Evolutionary conservation across 768 basidiomycete genomes (phyloP).

Genomic region (Auriscalpium vulgare): DNA sequence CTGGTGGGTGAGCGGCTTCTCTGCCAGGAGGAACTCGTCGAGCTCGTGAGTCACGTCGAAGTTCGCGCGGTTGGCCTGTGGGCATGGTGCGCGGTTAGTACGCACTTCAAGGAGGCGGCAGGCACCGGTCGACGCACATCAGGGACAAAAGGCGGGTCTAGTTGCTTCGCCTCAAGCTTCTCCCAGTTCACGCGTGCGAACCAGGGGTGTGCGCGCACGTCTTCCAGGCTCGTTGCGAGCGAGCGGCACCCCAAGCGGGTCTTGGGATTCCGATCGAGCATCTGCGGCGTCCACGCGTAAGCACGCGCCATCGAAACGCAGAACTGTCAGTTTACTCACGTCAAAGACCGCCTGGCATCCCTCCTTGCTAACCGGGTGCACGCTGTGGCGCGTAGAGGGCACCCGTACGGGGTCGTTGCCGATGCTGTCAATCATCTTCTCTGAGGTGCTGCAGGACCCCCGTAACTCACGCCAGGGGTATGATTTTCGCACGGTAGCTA

Average conservation of each 20-base stretch:
- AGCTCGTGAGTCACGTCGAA: conserved; percentile 97
- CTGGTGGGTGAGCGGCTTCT: conserved; percentile 93
- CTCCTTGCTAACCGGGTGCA: conserved; percentile 49
- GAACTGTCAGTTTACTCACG: conserved; percentile 36
- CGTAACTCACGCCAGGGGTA: too few relatives aligned
- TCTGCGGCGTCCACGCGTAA: conserved; percentile 32
- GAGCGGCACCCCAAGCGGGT: conserved; percentile 76
- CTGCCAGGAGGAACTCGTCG: conserved; percentile 94
- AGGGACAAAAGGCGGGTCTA: conserved; percentile 80
- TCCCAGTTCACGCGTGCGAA: conserved; percentile 79
- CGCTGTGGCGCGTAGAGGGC: conserved; percentile 38
- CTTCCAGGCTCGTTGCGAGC: conserved; percentile 62
- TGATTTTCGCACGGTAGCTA: too few relatives aligned
- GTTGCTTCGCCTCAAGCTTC: conserved; percentile 57
- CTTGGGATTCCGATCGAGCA: conserved; percentile 75
- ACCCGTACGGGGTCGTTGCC: conserved; percentile 71
- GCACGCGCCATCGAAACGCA: neutral
- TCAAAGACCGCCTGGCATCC: conserved; percentile 58
- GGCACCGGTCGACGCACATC: conserved; percentile 58
- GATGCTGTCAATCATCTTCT: conserved; percentile 84
- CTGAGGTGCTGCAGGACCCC: conserved; percentile 79
- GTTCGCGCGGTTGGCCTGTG: conserved; percentile 90
- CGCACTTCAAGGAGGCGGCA: neutral
- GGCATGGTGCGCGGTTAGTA: conserved; percentile 4
- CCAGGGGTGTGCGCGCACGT: conserved; percentile 82